Base-by-base conservation (phyloP, 139 green algal genomes). In the Volvox reticuliferus region DNA sequence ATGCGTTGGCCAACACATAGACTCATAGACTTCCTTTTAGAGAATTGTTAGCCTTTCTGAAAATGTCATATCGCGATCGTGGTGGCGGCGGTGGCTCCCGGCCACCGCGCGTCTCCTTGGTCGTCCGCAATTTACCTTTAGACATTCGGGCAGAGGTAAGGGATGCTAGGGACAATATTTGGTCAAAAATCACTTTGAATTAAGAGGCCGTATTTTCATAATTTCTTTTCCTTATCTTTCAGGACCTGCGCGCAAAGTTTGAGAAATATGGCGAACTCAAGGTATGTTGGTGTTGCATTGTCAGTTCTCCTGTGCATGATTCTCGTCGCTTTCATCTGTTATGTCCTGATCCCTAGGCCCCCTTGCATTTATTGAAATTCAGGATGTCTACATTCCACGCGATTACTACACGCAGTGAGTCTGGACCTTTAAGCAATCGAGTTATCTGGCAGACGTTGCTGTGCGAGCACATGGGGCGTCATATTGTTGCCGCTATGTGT, bases 301-400 rank as follows among this genome's bases (percentile, higher is more conserved):
- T 62, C 32, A 12, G 2, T 63, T 32, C 28, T 82, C 14, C 24
- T 79, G 19, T 22, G 73, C 21, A 33, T 32, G 33, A 32, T 55
- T 14, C 44, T 55, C 44, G 9, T 55, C 44, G 44, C 44, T 55
- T 55, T 55, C 44, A 9, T 55, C 44, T 55, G 44, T 55, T 14
- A 5, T 9, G 5, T 55, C 9, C 44, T 55, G 44, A 55, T 55
- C 44, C 44, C 9, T 55, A 9, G 44, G 73, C 9, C 28, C 21
- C 20, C 12, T 44, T n/a, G 18, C 12, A 21, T 21, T 88, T 35
- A 18, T 63, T 65, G 22, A 82, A 21, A 21, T 35, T n/a, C 55
- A 85, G 13, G 96, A 98, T 75, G 92, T 98, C 79, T 98, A 98
- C 91, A 88, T 98, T 30, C 97, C 97, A 5, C 88, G 94, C 20